Conservation (phyloP, 306 rosid genomes). For the Lupinus albus region DNA sequence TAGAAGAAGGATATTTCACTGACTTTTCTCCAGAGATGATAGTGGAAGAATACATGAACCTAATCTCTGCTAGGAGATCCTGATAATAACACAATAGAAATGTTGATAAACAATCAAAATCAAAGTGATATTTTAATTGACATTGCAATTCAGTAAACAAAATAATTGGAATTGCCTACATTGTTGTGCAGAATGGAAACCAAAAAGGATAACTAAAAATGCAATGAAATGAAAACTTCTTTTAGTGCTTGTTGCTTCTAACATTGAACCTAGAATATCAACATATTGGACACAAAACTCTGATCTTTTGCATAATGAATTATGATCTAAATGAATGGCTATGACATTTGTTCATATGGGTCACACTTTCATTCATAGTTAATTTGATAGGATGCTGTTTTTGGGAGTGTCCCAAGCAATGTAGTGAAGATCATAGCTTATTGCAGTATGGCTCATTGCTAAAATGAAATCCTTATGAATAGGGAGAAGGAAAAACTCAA, state of each 20-base stretch:
- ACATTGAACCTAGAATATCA: constrained; percentile 26
- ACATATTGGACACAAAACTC: constrained; percentile 44
- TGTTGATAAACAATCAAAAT: not conserved
- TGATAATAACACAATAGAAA: not conserved
- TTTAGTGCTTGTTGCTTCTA: too few relatives aligned
- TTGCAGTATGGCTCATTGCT: constrained; percentile 61
- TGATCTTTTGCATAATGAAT: constrained; percentile 44
- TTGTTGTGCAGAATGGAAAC: constrained; percentile 8
- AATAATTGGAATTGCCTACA: constrained; percentile 24
- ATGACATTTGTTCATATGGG: too few relatives aligned
- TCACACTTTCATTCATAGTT: not conserved
- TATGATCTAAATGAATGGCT: constrained; percentile 42
- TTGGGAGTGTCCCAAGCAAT: constrained; percentile 99
- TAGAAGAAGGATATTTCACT: constrained; percentile 82
- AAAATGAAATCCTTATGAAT: too few relatives aligned
- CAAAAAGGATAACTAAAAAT: constrained; percentile 29
- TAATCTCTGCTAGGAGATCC: constrained; percentile 46
- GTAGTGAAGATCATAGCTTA: constrained; percentile 95
- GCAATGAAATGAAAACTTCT: not conserved
- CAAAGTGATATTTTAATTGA: constrained; percentile 6
- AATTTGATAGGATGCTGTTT: constrained; percentile 83
- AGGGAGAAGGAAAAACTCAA: too few relatives aligned
- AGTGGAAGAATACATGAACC: constrained; percentile 52
- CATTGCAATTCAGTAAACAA: constrained; percentile 27
- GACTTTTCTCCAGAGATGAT: constrained; percentile 74